Evolutionary conservation across 345 rosid genomes (phyloP).

Genomic region (Tarenaya hassleriana): DNA sequence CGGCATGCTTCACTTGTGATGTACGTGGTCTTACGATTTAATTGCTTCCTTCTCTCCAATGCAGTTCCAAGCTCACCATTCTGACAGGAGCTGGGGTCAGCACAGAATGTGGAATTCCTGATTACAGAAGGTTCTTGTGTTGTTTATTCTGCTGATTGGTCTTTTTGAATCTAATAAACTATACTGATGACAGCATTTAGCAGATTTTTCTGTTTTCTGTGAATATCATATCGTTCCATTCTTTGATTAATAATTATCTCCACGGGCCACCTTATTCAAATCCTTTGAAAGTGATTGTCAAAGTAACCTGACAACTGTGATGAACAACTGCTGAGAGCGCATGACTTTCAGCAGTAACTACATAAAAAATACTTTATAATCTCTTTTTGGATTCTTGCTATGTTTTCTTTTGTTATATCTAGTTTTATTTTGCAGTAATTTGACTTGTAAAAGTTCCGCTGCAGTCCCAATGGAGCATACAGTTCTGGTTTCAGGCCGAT

Average conservation of each 20-base stretch:
- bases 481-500: slow-evolving; percentile 93
- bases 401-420: not conserved
- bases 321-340: too few species aligned
- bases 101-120: slow-evolving; percentile 95
- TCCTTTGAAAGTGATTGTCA: too few species aligned
- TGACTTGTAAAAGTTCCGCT: slow-evolving; percentile 2
- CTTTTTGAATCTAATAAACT: not conserved
- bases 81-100: slow-evolving; percentile 94
- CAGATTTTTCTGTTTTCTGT: not conserved
- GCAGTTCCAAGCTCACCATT: slow-evolving; percentile 62
- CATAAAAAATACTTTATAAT: too few species aligned
- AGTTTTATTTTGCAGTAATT: not conserved
- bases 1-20: not conserved
- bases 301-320: too few species aligned
- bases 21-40: not conserved
- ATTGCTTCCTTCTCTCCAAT: slow-evolving; percentile 8
- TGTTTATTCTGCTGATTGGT: not conserved
- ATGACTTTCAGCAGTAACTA: too few species aligned
- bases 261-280: too few species aligned
- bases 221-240: too few species aligned
- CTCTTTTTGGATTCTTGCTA: not conserved
- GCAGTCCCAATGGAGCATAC: slow-evolving; percentile 98
- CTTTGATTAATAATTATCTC: not conserved
- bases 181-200: not conserved
- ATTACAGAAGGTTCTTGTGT: slow-evolving; percentile 70